These are phyloP conservation scores for Apiospora aurea DNA, from an alignment of 2,329 filamentous ascomycete genomes.

Conservation along the genomic window DNA sequence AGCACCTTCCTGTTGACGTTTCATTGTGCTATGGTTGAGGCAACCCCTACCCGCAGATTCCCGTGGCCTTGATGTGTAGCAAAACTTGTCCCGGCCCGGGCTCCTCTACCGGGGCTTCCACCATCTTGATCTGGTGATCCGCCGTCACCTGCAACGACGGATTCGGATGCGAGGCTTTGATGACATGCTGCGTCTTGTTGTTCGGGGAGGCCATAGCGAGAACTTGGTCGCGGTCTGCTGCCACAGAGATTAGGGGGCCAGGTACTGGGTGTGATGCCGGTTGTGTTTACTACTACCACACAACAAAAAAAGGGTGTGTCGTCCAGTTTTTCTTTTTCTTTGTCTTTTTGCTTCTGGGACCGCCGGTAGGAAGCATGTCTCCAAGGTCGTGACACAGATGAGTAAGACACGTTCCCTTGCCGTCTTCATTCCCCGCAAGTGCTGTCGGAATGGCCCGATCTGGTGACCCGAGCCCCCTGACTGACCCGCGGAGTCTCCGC, in stretches of 20 bases:
- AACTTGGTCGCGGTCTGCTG: too few relatives aligned
- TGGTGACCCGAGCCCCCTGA: not conserved
- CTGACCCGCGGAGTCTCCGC: not conserved
- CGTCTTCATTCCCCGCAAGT: not conserved
- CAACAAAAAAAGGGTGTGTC: not conserved
- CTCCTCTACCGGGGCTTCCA: slow-evolving; percentile 63
- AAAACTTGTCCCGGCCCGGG: slow-evolving; percentile 63
- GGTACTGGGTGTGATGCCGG: too few relatives aligned
- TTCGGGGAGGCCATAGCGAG: not conserved
- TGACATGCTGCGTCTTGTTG: not conserved
- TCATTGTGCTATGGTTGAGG: not conserved
- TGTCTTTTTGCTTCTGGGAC: not conserved
- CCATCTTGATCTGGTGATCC: slow-evolving; percentile 63
- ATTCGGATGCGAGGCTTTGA: slow-evolving; percentile 44
- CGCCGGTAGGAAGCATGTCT: too few relatives aligned
- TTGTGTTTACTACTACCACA: not conserved
- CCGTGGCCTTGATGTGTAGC: slow-evolving; percentile 67
- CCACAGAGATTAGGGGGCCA: too few relatives aligned
- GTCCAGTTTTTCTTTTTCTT: not conserved
- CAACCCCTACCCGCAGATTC: slow-evolving; percentile 64
- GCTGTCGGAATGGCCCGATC: not conserved
- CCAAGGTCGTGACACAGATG: not conserved
- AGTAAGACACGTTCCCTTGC: not conserved
- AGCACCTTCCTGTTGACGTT: too few relatives aligned
- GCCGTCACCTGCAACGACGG: slow-evolving; percentile 66